Evolutionary conservation across 768 basidiomycete species (phyloP).

Genomic region (Hygrocybe punicea): DNA sequence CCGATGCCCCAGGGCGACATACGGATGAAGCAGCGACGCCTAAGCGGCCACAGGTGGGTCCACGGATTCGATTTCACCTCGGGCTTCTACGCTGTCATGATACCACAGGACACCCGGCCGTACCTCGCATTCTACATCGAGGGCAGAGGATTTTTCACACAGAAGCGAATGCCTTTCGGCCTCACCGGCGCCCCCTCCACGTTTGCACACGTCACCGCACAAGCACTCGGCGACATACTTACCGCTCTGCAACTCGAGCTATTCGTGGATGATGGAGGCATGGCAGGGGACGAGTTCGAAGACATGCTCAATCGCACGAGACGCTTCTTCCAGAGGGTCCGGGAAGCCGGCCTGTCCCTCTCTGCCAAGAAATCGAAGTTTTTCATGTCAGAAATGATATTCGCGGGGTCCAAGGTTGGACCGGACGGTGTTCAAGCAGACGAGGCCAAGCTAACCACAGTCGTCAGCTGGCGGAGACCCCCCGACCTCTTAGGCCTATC

Average conservation of each 20-base stretch:
- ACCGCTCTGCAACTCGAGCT: constrained; percentile 23
- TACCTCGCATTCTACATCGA: no score
- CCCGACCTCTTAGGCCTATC: constrained; percentile 24
- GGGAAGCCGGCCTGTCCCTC: constrained; percentile 32
- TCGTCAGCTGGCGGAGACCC: constrained; percentile 36
- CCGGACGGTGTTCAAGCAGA: constrained; percentile 35
- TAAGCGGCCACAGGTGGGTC: no score
- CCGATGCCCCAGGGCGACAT: no score
- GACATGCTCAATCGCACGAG: constrained; percentile 19
- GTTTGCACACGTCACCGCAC: constrained; percentile 12
- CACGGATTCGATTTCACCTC: no score
- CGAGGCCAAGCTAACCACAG: constrained; percentile 35
- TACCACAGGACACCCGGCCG: no score
- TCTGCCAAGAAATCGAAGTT: constrained; percentile 35
- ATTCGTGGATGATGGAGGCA: constrained; percentile 40
- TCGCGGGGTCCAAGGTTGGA: constrained; percentile 34
- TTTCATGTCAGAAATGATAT: constrained; percentile 14
- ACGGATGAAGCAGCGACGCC: no score
- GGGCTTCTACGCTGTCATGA: no score
- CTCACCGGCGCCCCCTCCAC: no score
- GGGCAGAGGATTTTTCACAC: no score
- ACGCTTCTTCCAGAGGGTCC: constrained; percentile 24
- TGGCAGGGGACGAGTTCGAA: constrained; percentile 22
- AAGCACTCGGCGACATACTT: constrained; percentile 23
- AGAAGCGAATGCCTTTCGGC: no score